Percentiles rank a stretch among this genome's conserved stretches.
Evolutionary conservation across 768 basidiomycete species (phyloP).

Genomic region (Suillus clintonianus): DNA sequence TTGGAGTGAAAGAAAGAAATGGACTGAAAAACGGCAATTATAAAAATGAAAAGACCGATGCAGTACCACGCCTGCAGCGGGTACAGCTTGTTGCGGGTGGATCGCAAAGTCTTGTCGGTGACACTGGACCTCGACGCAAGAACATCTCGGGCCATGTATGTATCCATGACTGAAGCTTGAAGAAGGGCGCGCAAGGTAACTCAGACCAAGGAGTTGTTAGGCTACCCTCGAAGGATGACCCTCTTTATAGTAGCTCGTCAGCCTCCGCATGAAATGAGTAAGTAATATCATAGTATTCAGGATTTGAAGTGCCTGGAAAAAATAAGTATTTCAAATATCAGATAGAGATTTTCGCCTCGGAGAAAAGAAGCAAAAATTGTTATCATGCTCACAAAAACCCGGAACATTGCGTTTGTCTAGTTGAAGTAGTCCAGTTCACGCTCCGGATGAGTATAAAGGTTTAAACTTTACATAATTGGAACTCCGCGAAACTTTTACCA

Average conservation of each 20-base stretch:
- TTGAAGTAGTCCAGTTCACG: too few species aligned
- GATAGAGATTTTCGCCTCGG: neutral
- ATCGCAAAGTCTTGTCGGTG: constrained; percentile 7
- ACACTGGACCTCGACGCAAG: neutral
- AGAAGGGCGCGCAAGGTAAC: neutral
- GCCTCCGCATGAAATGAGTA: neutral
- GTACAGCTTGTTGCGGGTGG: constrained; percentile 5
- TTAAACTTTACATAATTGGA: neutral
- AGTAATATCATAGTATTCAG: too few species aligned
- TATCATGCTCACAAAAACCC: neutral
- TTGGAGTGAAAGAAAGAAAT: constrained; percentile 14
- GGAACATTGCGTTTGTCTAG: neutral
- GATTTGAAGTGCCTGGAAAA: neutral
- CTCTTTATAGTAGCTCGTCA: neutral
- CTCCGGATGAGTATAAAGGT: too few species aligned
- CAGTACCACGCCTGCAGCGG: constrained; percentile 15
- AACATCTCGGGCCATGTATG: neutral
- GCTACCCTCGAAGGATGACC: neutral
- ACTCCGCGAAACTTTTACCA: neutral
- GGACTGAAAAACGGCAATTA: constrained; percentile 13
- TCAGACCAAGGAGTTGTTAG: neutral
- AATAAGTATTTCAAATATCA: neutral
- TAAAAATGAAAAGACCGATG: constrained; percentile 13
- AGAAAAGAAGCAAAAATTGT: neutral
- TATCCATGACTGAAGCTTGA: neutral